These are phyloP conservation scores for Pythium utonaiense DNA, from an alignment of 352 stramenopile species.

Conservation along the genomic window DNA sequence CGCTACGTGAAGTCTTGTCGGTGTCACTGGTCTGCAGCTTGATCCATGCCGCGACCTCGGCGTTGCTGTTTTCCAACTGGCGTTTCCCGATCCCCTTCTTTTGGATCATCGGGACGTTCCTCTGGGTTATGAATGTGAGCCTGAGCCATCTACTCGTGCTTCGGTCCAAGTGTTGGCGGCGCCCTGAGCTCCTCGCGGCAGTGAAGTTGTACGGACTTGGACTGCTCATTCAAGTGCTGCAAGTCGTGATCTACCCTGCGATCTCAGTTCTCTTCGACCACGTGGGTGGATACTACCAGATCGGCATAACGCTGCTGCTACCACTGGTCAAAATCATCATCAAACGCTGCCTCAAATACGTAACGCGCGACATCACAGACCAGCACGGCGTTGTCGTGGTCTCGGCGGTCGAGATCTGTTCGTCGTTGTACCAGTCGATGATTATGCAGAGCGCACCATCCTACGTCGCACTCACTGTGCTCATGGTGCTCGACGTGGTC, in stretches of 20 bases:
- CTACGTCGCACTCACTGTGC: slow-evolving; percentile 7
- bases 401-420: slow-evolving; percentile 19
- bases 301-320: slow-evolving; percentile 18
- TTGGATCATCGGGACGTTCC: neutral
- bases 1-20: slow-evolving; percentile 3
- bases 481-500: slow-evolving; percentile 23
- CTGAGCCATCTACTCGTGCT: slow-evolving; percentile 13
- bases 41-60: neutral
- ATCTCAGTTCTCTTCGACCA: slow-evolving; percentile 26
- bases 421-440: slow-evolving; percentile 27
- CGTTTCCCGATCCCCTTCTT: slow-evolving; percentile 7
- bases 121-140: neutral
- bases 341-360: slow-evolving; percentile 4
- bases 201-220: neutral
- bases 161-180: slow-evolving; percentile 5
- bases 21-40: neutral
- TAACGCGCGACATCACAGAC: slow-evolving; percentile 6
- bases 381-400: slow-evolving; percentile 14
- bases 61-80: neutral
- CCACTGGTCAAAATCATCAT: slow-evolving; percentile 23
- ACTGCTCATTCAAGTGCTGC: slow-evolving; percentile 5
- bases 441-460: slow-evolving; percentile 22
- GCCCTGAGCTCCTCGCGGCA: neutral
- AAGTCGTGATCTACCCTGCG: slow-evolving; percentile 22
- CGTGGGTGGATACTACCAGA: neutral